Base-by-base conservation (phyloP, 2,329 filamentous ascomycete genomes). In the Trichoderma oligosporum region DNA sequence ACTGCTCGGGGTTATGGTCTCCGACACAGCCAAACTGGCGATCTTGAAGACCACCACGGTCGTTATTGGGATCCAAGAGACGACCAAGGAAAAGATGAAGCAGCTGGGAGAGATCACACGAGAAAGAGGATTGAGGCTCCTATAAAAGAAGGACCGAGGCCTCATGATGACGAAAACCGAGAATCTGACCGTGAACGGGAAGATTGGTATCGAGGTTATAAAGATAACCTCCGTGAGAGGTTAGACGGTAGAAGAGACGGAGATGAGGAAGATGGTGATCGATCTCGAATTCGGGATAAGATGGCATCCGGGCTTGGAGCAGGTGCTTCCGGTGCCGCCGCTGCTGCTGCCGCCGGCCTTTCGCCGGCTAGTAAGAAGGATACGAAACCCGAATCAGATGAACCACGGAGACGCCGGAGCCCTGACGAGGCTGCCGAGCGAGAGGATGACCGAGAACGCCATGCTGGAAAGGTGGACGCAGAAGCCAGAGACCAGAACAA, bases 1-100 rank as follows among this genome's bases (percentile, higher is more conserved):
- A 58, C 71, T 2, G 59, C 70, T 9, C 79, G 81, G 36, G 81
- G 80, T 1, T 82, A 82, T 60, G 80, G 80, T 22, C 75, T 82
- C 57, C 77, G 79, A 20, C 74, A 77, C 7, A 76, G 73, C 25
- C 62, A 67, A 20, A 63, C 48, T 54, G 69, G 58, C 64, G 69
- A 73, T 20, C 68, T 71, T 33, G 76, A 78, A 16, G 77, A 80
- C 22, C 69, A 73, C 20, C 74, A 71, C n/a, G 51, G 41, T 29
- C 71, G 69, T 5, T 70, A 72, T 7, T 58, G 66, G 46, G 63
- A 74, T 62, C 20, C 70, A 56, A 61, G 70, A 16, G 24, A 53
- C 7, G 63, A 68, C 11, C 70, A 71, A 20, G 61, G 62, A 5
- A 68, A 64, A 53, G 53, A 57, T 7, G 57, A 57, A 9, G 18